Base-by-base conservation (phyloP, 2,329 filamentous ascomycete genomes). In the Geosmithia putterillii region DNA sequence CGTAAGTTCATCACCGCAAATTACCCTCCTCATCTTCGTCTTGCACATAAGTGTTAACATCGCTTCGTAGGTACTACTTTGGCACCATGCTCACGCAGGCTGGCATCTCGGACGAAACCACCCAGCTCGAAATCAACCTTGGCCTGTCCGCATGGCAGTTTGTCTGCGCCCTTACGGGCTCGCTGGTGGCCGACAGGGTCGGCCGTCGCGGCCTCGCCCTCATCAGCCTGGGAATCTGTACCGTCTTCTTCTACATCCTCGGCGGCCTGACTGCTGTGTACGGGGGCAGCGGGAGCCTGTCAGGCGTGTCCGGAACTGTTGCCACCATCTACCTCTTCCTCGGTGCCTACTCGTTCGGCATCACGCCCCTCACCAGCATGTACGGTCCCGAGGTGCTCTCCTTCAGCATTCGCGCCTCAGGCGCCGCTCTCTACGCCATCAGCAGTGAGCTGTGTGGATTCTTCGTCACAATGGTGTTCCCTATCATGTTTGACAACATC, bases 121-220 rank as follows among this genome's bases (percentile, higher is more conserved):
- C 45, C 0, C 49, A 53, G 42, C 47, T 53, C 21, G 43, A 51
- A 22, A 49, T 53, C 46, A 51, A 50, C 38, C 32, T 52, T 20
- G 40, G 46, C 7, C 43, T 53, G 6, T 45, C 44, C 2, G 45
- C 45, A 17, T 52, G 49, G 50, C 46, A 49, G 38, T 44, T 54
- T 7, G 25, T 48, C 14, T 34, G 47, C 8, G 44, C 48, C 7
- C 9, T 48, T 15, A 40, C 32, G 2, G 42, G 42, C 3, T 48
- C 44, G 4, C 17, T 23, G 0, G 23, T 44, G 3, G 46, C 48
- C 0, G 48, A 50, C 7, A 41, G 42, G 19, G 17, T 52, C 14
- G 47, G 49, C 19, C 49, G 49, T 17, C 39, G 43, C 9, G 14
- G 32, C 6, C 35, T 47, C 7, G 20, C 19, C 23, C 34, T 43